Conservation (phyloP, 2,329 filamentous ascomycete species). For the Albophoma yamanashiensis region DNA sequence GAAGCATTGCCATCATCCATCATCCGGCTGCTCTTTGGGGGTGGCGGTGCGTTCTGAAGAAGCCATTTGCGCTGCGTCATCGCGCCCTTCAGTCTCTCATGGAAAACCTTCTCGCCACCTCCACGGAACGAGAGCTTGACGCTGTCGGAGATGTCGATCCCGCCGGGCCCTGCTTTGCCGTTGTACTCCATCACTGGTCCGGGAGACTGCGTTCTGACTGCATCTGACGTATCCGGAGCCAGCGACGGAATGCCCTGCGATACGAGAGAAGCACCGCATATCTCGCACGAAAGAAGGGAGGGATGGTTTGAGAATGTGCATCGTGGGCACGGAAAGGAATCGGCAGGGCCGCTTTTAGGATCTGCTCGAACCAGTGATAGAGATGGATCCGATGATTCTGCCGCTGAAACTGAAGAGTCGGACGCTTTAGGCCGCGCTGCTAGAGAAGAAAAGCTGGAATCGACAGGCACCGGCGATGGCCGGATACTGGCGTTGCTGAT, state of each 20-base stretch:
- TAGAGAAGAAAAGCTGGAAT: not conserved
- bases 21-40: conserved; percentile 50
- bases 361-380: not conserved
- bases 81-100: conserved; percentile 77
- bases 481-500: conserved; percentile 63
- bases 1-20: conserved; percentile 23
- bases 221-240: conserved; percentile 22
- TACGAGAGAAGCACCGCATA: conserved; percentile 71
- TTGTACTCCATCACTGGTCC: conserved; percentile 50
- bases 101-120: conserved; percentile 83
- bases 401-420: not conserved
- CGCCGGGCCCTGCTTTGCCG: conserved; percentile 17
- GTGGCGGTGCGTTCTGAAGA: conserved; percentile 76
- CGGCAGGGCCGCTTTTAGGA: conserved; percentile 7
- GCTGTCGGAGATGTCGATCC: conserved; percentile 53
- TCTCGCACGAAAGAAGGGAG: conserved; percentile 75
- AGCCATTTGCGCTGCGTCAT: conserved; percentile 95
- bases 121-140: conserved; percentile 87
- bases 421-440: not conserved
- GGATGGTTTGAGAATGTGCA: conserved; percentile 94
- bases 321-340: conserved; percentile 60
- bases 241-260: conserved; percentile 34
- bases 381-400: not conserved
- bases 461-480: conserved; percentile 5
- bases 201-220: conserved; percentile 59